Percentiles rank a stretch among this genome's conserved stretches.
Conservation (phyloP, 1,139 yeast genomes). For the Arxiozyma slooffiae region DNA sequence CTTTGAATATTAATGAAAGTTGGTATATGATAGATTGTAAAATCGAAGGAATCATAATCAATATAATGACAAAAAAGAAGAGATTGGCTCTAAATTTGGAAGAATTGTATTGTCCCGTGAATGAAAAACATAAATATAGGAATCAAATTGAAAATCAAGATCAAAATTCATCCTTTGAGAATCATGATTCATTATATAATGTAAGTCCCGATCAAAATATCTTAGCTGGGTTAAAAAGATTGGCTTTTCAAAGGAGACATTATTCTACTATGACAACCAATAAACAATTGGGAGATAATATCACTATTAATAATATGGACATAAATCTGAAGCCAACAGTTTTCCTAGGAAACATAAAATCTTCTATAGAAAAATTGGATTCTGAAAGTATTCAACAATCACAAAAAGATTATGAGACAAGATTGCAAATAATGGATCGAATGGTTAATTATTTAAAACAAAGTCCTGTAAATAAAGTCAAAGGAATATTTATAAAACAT, state of each 20-base stretch:
- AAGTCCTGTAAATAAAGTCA: constrained; percentile 3
- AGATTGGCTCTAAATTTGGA: constrained; percentile 63
- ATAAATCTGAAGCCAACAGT: not conserved
- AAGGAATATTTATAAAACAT: constrained; percentile 4
- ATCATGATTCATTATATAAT: not conserved
- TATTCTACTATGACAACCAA: constrained; percentile 7
- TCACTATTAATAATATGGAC: not conserved
- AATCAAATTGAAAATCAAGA: not conserved
- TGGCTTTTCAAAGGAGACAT: constrained; percentile 25
- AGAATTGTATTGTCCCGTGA: constrained; percentile 48
- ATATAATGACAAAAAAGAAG: constrained; percentile 61
- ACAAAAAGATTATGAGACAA: not conserved
- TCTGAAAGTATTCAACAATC: not conserved
- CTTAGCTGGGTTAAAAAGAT: constrained; percentile 22
- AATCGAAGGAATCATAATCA: constrained; percentile 54
- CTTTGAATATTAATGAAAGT: constrained; percentile 37
- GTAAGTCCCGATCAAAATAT: constrained; percentile 19
- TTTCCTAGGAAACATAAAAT: not conserved
- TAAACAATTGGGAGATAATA: not conserved
- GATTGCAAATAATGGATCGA: not conserved
- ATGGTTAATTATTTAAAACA: constrained; percentile 1
- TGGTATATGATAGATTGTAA: constrained; percentile 77
- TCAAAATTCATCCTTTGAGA: not conserved
- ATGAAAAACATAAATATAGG: constrained; percentile 32
- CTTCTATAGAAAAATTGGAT: not conserved